Evolutionary conservation across 108 stramenopile species (phyloP), one percentile per base, ranked within the genome.

Genomic region (Epithemia pelagica): DNA sequence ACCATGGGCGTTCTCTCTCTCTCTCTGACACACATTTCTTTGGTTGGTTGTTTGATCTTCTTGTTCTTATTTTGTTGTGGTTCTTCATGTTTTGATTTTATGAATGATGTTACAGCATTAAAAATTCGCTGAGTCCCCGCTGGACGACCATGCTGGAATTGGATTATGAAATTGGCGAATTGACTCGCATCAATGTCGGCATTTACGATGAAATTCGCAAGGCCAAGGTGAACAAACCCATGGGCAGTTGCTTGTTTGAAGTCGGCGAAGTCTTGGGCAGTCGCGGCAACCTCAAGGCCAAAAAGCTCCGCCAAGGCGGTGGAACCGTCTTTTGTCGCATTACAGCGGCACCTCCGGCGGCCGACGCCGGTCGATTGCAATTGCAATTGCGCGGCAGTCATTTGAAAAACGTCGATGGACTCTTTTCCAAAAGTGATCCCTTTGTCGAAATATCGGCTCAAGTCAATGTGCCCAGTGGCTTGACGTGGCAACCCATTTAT

Each of bases 321-420:
- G 89, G 89, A 0, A 77, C 76, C 18, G 32, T 64, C 27, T 87
- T 72, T 72, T 79, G 60, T 24, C 79, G 81, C 19, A 63, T 87
- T n/a, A 71, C 77, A 53, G 52, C 67, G 46, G 74, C 71, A 0
- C 21, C 62, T 19, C n/a, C 27, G 7, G 15, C 37, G 10, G 19
- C 2, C 18, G 29, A 69, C 54, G 26, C 26, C 2, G 74, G 74
- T 15, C 66, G 25, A 1, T 46, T 79, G 30, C 32, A 23, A 33
- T 31, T 73, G 5, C 25, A 69, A 22, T 62, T 83, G 10, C 32
- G 32, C 3, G 92, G 92, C n/a, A 51, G 71, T 54, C 76, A 86
- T 22, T 71, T 94, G n/a, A 85, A 84, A 62, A 91, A 89, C 70
- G 83, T 84, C 2, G 92, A 91, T 52, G 88, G 92, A 30, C 52